A percentile compares a stretch with the other conserved stretches of the same genome.
phyloP scores from a whole-genome alignment of 805 yeast species.

The Candida takata region DNA sequence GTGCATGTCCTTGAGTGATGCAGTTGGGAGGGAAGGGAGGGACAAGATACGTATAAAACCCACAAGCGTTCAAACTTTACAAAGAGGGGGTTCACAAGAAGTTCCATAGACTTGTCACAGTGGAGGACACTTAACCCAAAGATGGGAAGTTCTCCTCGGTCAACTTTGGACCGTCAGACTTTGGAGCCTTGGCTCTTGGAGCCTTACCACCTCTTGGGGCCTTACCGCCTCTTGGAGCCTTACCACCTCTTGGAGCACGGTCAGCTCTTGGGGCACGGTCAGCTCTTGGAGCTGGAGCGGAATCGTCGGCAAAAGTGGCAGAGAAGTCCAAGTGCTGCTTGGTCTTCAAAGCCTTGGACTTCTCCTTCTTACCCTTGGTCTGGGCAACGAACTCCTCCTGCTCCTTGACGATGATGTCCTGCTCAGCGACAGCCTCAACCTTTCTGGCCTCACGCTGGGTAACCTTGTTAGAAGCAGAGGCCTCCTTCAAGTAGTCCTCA shows the following conservation, averaged over 20 bases:
- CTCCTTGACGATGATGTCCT: constrained; percentile 59
- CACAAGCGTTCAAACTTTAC: too few species aligned
- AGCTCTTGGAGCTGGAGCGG: constrained; percentile 28
- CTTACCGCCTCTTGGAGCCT: constrained; percentile 13
- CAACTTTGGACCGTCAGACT: constrained; percentile 27
- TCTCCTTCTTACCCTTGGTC: constrained; percentile 58
- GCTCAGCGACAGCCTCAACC: constrained; percentile 33
- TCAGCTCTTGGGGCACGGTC: constrained; percentile 22
- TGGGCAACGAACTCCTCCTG: constrained; percentile 53
- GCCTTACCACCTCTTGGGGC: constrained; percentile 8
- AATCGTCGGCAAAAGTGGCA: constrained; percentile 60
- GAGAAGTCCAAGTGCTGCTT: constrained; percentile 71
- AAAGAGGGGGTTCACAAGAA: too few species aligned
- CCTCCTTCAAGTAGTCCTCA: constrained; percentile 79
- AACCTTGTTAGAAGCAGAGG: constrained; percentile 47
- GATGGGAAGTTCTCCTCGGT: constrained; percentile 61
- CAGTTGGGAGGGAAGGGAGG: too few species aligned
- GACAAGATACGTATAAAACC: too few species aligned
- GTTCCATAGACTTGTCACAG: too few species aligned
- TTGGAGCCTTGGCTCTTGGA: constrained; percentile 21
- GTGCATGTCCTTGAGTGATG: too few species aligned
- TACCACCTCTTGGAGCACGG: constrained; percentile 19
- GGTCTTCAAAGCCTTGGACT: constrained; percentile 72
- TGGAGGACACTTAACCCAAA: constrained; percentile 34
- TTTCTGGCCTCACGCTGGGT: constrained; percentile 31